A percentile compares a stretch with the other conserved stretches of the same genome.
Evolutionary conservation across 2,329 filamentous ascomycete genomes (phyloP).

Genomic region (Microdochium nivale): DNA sequence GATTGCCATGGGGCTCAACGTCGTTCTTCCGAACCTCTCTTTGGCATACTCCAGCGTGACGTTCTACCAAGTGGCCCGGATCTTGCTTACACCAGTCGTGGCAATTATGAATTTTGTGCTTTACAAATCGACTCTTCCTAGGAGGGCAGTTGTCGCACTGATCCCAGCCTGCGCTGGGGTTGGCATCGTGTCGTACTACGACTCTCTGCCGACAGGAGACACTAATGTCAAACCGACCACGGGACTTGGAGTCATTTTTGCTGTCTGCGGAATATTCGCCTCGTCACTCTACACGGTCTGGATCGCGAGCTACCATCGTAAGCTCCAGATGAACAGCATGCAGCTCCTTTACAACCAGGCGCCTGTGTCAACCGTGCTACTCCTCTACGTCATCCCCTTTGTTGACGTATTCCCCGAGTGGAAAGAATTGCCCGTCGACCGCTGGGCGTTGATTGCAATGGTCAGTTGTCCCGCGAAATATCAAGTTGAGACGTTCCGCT

Average conservation of each 20-base stretch:
- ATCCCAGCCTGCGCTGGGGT: slow-evolving; percentile 56
- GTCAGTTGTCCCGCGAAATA: slow-evolving; percentile 25
- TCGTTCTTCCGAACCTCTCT: slow-evolving; percentile 60
- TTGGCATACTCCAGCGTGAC: slow-evolving; percentile 60
- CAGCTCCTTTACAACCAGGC: slow-evolving; percentile 63
- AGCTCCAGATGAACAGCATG: slow-evolving; percentile 58
- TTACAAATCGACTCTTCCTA: slow-evolving; percentile 47
- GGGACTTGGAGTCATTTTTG: slow-evolving; percentile 52
- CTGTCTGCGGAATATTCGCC: slow-evolving; percentile 54
- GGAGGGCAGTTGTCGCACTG: slow-evolving; percentile 43
- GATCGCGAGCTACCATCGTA: slow-evolving; percentile 58
- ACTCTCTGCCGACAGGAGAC: slow-evolving; percentile 43
- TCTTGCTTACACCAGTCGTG: slow-evolving; percentile 57
- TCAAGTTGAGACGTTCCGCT: slow-evolving; percentile 4
- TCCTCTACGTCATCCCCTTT: slow-evolving; percentile 59
- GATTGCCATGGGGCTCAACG: slow-evolving; percentile 58
- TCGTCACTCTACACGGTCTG: slow-evolving; percentile 62
- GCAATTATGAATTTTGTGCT: slow-evolving; percentile 57
- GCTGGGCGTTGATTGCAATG: slow-evolving; percentile 51
- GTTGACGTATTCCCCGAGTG: slow-evolving; percentile 54
- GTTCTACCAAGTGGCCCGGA: slow-evolving; percentile 62
- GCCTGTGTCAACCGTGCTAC: slow-evolving; percentile 50
- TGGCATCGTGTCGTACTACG: slow-evolving; percentile 59
- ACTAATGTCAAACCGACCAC: slow-evolving; percentile 45
- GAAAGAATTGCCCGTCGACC: slow-evolving; percentile 37